A percentile compares a stretch with the other conserved stretches of the same genome.
phyloP scores from a whole-genome alignment of 2,329 filamentous ascomycete species.

The Pseudogymnoascus destructans region DNA sequence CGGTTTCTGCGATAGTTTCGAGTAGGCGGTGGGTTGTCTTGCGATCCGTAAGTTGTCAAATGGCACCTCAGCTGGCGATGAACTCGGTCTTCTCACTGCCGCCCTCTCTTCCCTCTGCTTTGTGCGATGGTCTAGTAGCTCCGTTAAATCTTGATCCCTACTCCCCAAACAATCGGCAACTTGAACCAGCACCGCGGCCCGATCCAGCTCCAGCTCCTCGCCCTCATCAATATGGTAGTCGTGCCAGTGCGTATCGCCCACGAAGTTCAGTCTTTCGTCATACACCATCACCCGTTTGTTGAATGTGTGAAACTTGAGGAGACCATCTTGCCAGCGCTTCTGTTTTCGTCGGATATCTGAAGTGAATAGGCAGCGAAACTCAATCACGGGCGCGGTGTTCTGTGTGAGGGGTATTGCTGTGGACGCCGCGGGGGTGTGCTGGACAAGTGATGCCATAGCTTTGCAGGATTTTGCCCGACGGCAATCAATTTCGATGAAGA shows the following conservation, averaged over 20 bases:
- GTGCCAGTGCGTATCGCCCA: constrained; percentile 77
- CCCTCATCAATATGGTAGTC: constrained; percentile 60
- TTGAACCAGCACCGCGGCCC: constrained; percentile 63
- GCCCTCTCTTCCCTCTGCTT: constrained; percentile 41
- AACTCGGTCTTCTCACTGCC: constrained; percentile 25
- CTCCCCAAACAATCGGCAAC: constrained; percentile 63
- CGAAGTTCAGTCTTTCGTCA: constrained; percentile 63
- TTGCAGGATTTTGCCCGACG: background rate
- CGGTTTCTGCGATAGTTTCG: constrained; percentile 42
- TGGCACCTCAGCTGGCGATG: constrained; percentile 22
- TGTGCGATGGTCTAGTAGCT: constrained; percentile 56
- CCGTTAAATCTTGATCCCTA: constrained; percentile 64
- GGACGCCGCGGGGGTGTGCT: background rate
- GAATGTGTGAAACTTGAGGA: constrained; percentile 77
- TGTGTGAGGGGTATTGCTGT: constrained; percentile 16
- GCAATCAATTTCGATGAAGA: background rate
- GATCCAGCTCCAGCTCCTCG: constrained; percentile 69
- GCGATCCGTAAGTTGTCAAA: constrained; percentile 24
- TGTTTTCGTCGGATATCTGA: constrained; percentile 75
- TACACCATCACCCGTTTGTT: constrained; percentile 87
- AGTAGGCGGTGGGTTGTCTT: constrained; percentile 27
- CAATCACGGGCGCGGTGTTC: constrained; percentile 61
- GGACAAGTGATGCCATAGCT: background rate
- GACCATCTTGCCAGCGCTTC: constrained; percentile 89
- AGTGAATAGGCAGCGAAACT: constrained; percentile 78